phyloP scores from a whole-genome alignment of 768 basidiomycete genomes.

The Lentinula sp. region DNA sequence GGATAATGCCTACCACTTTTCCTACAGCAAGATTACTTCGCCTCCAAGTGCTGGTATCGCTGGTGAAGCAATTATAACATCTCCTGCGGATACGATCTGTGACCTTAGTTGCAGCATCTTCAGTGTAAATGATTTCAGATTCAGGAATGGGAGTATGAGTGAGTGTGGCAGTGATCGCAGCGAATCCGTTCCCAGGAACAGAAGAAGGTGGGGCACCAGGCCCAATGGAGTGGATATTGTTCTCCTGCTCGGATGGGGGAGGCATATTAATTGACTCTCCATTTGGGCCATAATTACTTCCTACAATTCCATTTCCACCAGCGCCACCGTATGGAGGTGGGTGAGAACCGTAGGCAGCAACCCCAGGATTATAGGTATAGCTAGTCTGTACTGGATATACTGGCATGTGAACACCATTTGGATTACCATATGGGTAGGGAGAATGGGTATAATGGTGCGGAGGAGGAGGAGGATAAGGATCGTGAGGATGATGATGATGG shows the following conservation, averaged over 20 bases:
- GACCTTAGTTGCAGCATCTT: constrained; percentile 77
- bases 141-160: constrained; percentile 2
- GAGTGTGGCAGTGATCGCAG: neutral
- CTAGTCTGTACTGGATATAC: neutral
- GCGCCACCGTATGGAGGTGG: neutral
- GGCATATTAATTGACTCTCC: neutral
- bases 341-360: neutral
- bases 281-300: neutral
- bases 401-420: neutral
- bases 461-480: neutral
- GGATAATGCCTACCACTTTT: constrained; percentile 63
- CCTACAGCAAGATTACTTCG: constrained; percentile 72
- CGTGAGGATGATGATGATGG: neutral
- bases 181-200: neutral
- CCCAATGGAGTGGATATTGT: neutral
- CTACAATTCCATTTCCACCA: neutral
- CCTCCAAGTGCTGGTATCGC: constrained; percentile 80
- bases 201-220: neutral
- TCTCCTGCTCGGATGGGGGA: neutral
- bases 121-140: constrained; percentile 37
- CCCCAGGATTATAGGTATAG: neutral
- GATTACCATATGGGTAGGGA: neutral
- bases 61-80: constrained; percentile 83
- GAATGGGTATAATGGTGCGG: neutral
- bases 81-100: constrained; percentile 69